Base-by-base conservation (phyloP, 1,284 basidiomycete species). In the Tranzscheliella williamsii region DNA sequence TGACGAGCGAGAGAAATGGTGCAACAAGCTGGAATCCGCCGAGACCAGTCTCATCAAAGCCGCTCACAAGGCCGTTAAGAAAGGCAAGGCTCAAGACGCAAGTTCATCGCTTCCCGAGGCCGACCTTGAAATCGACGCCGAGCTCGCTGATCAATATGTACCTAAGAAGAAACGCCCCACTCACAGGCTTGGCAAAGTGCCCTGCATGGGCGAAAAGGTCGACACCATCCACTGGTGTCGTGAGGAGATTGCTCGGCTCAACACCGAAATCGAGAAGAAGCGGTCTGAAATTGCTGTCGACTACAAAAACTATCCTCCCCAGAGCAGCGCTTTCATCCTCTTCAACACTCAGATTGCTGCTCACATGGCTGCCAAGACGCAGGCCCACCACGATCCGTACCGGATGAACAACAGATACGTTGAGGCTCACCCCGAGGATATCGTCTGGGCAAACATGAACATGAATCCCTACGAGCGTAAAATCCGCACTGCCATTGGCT, bases 281-380 rank as follows among this genome's bases (percentile, higher is more conserved):
- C 84, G 91, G 24, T 79, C 82, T 24, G 85, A 90, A 70, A 85
- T 91, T 41, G 78, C 80, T 17, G 75, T 80, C 29, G 78, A 81
- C 47, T 78, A 84, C 30, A 79, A 79, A 29, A 80, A 83, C 56
- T 84, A 83, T 73, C 80, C 80, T 4, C 86, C 87, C 1, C 73
- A 81, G 58, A 74, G 72, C 56, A 74, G 75, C n/a, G 79, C 75
- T 15, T 98, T 98, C 78, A 84, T 98, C 54, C 87, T 90, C 23
- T 98, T 97, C 83, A 86, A 93, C 78, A 84, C 85, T 67, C 94
- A 97, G 80, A 88, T 95, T 63, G 89, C 89, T 32, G 67, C 73
- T 6, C 60, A 73, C 55, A 52, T 68, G 42, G 71, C 69, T 23
- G 49, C 45, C 23, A 55, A 65, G 38, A 27, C 52, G 4, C 48